These are phyloP conservation scores for Oleoguttula mirabilis DNA, from an alignment of 495 filamentous ascomycete species.

Conservation along the genomic window DNA sequence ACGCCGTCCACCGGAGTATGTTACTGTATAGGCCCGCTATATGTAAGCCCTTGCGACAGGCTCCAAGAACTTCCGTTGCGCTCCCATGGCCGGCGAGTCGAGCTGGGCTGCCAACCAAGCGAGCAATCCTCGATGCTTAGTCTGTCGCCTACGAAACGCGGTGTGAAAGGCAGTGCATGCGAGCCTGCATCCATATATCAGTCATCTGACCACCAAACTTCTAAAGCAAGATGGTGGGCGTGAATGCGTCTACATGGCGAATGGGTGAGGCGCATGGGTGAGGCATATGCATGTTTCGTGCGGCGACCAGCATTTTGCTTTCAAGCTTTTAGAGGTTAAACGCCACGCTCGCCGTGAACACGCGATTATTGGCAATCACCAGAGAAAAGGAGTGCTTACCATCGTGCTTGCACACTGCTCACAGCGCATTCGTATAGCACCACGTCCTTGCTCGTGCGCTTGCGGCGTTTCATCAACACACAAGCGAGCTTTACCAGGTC, in stretches of 20 bases:
- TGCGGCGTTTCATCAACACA: slow-evolving; percentile 49
- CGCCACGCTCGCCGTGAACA: too few species aligned
- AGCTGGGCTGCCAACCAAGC: slow-evolving; percentile 23
- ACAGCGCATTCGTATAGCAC: slow-evolving; percentile 45
- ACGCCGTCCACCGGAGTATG: too few species aligned
- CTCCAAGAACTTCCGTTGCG: slow-evolving; percentile 8
- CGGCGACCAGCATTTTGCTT: too few species aligned
- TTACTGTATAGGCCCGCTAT: too few species aligned
- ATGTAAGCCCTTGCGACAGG: slow-evolving; percentile 5
- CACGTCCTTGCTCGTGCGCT: slow-evolving; percentile 34
- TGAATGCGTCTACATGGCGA: background rate
- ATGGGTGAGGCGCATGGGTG: background rate
- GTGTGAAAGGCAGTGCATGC: slow-evolving; percentile 26
- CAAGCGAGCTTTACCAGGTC: slow-evolving; percentile 54
- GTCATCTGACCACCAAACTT: too few species aligned
- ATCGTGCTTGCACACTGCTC: slow-evolving; percentile 52
- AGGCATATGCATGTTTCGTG: too few species aligned
- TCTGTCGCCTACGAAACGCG: slow-evolving; percentile 30
- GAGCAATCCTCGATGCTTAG: slow-evolving; percentile 24
- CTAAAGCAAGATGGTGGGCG: too few species aligned
- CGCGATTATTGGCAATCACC: too few species aligned
- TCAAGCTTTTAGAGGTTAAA: too few species aligned
- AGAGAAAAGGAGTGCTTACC: slow-evolving; percentile 43
- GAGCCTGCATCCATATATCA: slow-evolving; percentile 25
- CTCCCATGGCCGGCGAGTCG: background rate